phyloP scores from a whole-genome alignment of 2,329 filamentous ascomycete genomes.

The Conoideocrella luteorostrata region DNA sequence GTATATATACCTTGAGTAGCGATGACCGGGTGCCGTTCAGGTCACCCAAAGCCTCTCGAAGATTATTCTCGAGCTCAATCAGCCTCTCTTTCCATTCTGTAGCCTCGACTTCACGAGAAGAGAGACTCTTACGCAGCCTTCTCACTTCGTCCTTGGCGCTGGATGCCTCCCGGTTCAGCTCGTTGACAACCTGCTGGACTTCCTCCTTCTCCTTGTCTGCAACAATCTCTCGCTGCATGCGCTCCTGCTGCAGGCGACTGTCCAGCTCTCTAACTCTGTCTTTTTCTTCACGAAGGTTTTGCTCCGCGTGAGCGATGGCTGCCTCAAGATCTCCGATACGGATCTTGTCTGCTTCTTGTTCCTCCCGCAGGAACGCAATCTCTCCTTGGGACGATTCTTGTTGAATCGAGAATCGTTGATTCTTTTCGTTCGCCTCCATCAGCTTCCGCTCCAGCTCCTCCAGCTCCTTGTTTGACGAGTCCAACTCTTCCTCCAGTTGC shows the following conservation, averaged over 20 bases:
- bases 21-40: conserved; percentile 79
- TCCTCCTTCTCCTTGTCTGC: conserved; percentile 89
- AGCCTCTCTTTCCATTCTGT: conserved; percentile 87
- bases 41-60: conserved; percentile 82
- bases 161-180: conserved; percentile 79
- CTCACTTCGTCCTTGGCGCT: conserved; percentile 80
- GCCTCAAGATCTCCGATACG: conserved; percentile 92
- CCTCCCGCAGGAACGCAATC: conserved; percentile 89
- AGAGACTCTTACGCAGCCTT: conserved; percentile 74
- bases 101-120: conserved; percentile 79
- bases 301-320: conserved; percentile 70
- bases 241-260: conserved; percentile 69
- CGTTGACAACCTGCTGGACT: conserved; percentile 86
- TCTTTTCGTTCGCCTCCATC: conserved; percentile 79
- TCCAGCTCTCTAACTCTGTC: conserved; percentile 69
- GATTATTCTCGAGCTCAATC: conserved; percentile 80
- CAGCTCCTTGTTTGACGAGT: conserved; percentile 79
- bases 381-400: conserved; percentile 89
- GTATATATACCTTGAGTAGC: conserved; percentile 61
- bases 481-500: conserved; percentile 74
- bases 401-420: conserved; percentile 80
- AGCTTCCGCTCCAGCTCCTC: conserved; percentile 80
- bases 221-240: conserved; percentile 79
- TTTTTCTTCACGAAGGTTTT: conserved; percentile 75
- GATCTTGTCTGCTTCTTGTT: conserved; percentile 97